These are phyloP conservation scores for Penicillium sp. DNA, from an alignment of 2,329 filamentous ascomycete genomes.

Conservation along the genomic window DNA sequence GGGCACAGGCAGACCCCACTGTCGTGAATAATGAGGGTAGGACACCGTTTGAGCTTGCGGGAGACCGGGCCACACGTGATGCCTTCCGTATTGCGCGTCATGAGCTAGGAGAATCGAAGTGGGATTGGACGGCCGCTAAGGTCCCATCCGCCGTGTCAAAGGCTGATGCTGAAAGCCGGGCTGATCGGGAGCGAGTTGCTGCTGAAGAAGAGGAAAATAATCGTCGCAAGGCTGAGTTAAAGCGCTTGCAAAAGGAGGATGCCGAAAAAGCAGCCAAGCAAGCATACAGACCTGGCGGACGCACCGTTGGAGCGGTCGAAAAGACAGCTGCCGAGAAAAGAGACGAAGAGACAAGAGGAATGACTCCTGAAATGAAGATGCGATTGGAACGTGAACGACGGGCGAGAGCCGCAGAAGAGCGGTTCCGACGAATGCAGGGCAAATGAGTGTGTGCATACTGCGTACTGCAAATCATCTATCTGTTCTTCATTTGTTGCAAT, in stretches of 20 bases:
- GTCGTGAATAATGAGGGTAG: slow-evolving; percentile 72
- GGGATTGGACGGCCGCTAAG: slow-evolving; percentile 74
- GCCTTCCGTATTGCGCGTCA: slow-evolving; percentile 85
- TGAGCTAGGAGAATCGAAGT: slow-evolving; percentile 73
- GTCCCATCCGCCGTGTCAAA: slow-evolving; percentile 71
- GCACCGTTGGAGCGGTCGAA: slow-evolving; percentile 58
- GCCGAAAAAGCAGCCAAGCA: slow-evolving; percentile 39
- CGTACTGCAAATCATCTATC: neutral
- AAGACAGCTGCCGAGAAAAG: slow-evolving; percentile 79
- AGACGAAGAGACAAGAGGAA: slow-evolving; percentile 77
- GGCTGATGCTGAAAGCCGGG: slow-evolving; percentile 68
- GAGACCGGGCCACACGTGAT: slow-evolving; percentile 81
- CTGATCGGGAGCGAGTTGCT: slow-evolving; percentile 68
- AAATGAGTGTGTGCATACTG: slow-evolving; percentile 11
- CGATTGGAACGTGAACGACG: slow-evolving; percentile 83
- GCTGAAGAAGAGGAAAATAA: slow-evolving; percentile 67
- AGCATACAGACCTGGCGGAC: slow-evolving; percentile 52
- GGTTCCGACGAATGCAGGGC: slow-evolving; percentile 66
- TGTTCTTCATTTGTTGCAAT: neutral
- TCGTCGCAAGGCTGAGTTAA: slow-evolving; percentile 71
- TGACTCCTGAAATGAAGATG: slow-evolving; percentile 85
- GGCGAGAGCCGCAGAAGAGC: slow-evolving; percentile 87
- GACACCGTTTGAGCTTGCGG: slow-evolving; percentile 80
- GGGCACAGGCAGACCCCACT: slow-evolving; percentile 73
- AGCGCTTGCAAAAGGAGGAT: slow-evolving; percentile 68